These are phyloP conservation scores for Rhynchospora tenuis DNA, from an alignment of 176 grass and related monocot genomes.

Conservation along the genomic window DNA sequence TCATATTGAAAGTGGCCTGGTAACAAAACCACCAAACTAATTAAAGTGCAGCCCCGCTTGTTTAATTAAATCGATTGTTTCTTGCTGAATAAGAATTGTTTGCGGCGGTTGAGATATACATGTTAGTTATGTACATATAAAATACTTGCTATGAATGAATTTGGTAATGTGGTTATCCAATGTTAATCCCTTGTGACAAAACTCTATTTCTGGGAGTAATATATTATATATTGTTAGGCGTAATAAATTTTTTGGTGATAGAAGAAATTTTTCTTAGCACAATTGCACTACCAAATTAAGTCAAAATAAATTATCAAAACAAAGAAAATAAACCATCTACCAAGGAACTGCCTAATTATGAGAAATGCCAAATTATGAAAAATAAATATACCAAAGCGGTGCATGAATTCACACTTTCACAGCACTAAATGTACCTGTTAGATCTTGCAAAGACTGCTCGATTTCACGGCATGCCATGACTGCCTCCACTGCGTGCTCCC, in stretches of 20 bases:
- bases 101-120: not conserved
- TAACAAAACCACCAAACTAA: not conserved
- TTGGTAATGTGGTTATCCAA: not conserved
- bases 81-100: not conserved
- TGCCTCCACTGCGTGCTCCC: conserved; percentile 99
- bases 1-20: not conserved
- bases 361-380: not conserved
- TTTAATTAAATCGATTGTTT: not conserved
- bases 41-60: not conserved
- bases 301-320: not conserved
- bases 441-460: conserved; percentile 92
- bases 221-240: not conserved
- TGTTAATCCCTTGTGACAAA: no score
- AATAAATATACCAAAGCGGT: not conserved
- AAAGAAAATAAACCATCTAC: no score
- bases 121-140: not conserved
- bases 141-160: not conserved
- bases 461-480: conserved; percentile 99
- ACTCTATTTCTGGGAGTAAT: not conserved
- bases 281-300: not conserved
- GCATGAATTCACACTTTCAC: not conserved
- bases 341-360: not conserved
- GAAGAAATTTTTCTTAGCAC: not conserved
- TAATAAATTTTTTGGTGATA: not conserved
- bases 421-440: conserved; percentile 55